Conservation (phyloP, 108 stramenopile genomes). For the Stephanodiscus minutulus region DNA sequence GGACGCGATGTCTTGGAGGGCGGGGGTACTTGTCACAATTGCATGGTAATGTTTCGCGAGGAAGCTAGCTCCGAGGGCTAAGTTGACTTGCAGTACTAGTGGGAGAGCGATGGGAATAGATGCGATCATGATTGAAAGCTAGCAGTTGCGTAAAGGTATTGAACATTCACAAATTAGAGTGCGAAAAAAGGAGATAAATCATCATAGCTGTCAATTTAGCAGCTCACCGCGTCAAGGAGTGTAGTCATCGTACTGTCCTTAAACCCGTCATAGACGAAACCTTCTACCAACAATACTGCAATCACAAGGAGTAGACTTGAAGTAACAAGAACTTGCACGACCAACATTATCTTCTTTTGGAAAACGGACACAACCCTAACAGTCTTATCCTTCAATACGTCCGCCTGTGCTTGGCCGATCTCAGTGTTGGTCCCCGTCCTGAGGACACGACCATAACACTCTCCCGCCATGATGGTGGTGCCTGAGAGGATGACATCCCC, state of each 20-base stretch:
- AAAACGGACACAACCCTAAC: conserved; percentile 67
- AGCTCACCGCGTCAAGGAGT: conserved; percentile 51
- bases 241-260: conserved; percentile 27
- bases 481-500: conserved; percentile 60
- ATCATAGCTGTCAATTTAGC: neutral
- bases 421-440: conserved; percentile 72
- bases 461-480: conserved; percentile 68
- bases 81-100: conserved; percentile 80
- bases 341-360: conserved; percentile 68
- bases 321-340: conserved; percentile 65
- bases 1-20: conserved; percentile 86
- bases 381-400: conserved; percentile 72
- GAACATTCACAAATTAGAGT: neutral
- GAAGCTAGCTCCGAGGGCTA: conserved; percentile 81
- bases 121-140: conserved; percentile 77
- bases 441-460: conserved; percentile 69
- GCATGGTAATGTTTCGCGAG: conserved; percentile 79
- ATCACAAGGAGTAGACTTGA: conserved; percentile 56
- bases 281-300: conserved; percentile 58
- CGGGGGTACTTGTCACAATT: conserved; percentile 82
- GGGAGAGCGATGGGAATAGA: conserved; percentile 88
- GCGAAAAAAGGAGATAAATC: neutral
- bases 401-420: conserved; percentile 68
- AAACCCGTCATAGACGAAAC: conserved; percentile 61
- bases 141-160: neutral